Conservation (phyloP, 768 basidiomycete genomes). For the Mycena capillaripes region DNA sequence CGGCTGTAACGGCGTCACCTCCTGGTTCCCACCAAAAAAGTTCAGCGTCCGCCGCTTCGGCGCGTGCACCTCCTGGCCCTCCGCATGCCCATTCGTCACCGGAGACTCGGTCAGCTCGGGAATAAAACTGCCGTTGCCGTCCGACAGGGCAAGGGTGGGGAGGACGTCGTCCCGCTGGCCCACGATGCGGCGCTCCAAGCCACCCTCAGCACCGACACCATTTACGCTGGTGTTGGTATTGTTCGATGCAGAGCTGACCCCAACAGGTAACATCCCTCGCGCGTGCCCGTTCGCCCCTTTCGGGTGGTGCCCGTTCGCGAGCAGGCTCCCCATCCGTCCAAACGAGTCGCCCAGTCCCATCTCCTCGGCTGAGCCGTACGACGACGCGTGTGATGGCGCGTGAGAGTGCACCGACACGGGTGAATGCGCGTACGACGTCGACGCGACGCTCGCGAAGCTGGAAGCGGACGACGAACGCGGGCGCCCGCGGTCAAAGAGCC, state of each 20-base stretch:
- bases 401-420: background rate
- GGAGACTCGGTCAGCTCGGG: no score
- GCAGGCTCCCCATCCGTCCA: slow-evolving; percentile 65
- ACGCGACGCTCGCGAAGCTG: slow-evolving; percentile 11
- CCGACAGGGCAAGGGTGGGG: background rate
- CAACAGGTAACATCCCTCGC: no score
- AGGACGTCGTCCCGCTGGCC: background rate
- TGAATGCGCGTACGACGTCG: background rate
- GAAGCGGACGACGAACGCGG: slow-evolving; percentile 49
- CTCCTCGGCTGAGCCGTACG: slow-evolving; percentile 24
- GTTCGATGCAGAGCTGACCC: no score
- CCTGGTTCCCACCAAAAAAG: background rate
- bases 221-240: no score
- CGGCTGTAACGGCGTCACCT: slow-evolving; percentile 59
- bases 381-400: slow-evolving; percentile 30
- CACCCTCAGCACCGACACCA: no score
- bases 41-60: slow-evolving; percentile 21
- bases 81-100: background rate
- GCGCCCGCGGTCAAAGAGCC: slow-evolving; percentile 65
- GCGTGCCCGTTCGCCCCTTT: background rate
- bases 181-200: background rate
- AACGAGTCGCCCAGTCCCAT: slow-evolving; percentile 45
- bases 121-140: background rate
- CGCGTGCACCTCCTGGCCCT: background rate
- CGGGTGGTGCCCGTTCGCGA: slow-evolving; percentile 41